Evolutionary conservation across 202 grass and related monocot species (phyloP).

Genomic region (Hordeum pubiflorum): DNA sequence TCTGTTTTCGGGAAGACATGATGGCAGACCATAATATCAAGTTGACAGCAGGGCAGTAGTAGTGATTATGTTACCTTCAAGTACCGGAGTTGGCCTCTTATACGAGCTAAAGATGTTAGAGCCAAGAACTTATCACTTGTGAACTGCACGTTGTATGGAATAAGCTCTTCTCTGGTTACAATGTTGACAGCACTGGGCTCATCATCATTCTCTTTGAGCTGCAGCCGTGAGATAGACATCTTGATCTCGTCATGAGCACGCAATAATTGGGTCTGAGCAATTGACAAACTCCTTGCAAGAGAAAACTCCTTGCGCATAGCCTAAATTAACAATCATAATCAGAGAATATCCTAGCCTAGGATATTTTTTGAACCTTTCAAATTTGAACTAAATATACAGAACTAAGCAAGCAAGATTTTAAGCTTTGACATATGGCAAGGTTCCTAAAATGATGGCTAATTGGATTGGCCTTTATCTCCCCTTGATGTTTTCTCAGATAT

Average conservation of each 20-base stretch:
- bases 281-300: constrained; percentile 78
- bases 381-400: neutral
- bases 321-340: constrained; percentile 42
- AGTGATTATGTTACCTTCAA: constrained; percentile 51
- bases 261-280: constrained; percentile 71
- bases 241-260: constrained; percentile 89
- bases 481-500: neutral
- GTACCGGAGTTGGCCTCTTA: constrained; percentile 85
- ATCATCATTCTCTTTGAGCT: constrained; percentile 68
- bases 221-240: constrained; percentile 77
- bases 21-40: constrained; percentile 15
- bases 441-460: neutral
- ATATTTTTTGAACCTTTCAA: neutral
- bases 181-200: constrained; percentile 63
- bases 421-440: neutral
- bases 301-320: constrained; percentile 88
- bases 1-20: constrained; percentile 1
- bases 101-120: constrained; percentile 58
- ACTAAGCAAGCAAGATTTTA: neutral
- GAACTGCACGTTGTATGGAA: constrained; percentile 71
- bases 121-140: constrained; percentile 79
- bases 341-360: neutral
- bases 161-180: constrained; percentile 67
- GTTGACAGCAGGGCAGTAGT: neutral
- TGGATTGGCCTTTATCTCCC: neutral